Percentiles rank a stretch among this genome's conserved stretches.
phyloP scores from a whole-genome alignment of 192 early-diverging fungal genomes.

The Lunasporangiospora selenospora region DNA sequence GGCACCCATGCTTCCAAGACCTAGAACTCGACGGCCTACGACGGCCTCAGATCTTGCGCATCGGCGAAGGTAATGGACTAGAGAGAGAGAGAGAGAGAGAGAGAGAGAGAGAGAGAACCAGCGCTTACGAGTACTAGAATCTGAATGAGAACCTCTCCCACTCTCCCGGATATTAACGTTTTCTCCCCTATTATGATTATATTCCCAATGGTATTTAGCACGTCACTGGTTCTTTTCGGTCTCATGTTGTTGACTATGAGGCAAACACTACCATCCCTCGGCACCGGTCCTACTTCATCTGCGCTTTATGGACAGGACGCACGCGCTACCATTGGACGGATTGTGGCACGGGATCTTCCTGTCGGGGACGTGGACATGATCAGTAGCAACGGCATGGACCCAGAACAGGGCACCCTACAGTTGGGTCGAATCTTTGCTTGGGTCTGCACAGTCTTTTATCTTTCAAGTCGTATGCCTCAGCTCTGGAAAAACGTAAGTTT shows the following conservation, averaged over 20 bases:
- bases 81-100: no score
- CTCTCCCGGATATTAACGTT: no score
- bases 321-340: no score
- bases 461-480: slow-evolving; percentile 78
- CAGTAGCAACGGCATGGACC: not conserved
- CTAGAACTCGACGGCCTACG: slow-evolving; percentile 12
- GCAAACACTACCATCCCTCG: slow-evolving; percentile 24
- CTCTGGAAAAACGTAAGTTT: slow-evolving; percentile 68
- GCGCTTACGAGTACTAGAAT: no score
- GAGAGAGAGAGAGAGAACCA: no score
- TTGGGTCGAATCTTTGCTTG: slow-evolving; percentile 73
- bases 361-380: not conserved
- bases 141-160: no score
- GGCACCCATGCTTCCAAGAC: slow-evolving; percentile 13
- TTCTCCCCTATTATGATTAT: no score
- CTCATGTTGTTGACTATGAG: slow-evolving; percentile 24
- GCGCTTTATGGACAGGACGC: no score
- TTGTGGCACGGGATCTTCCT: no score
- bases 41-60: slow-evolving; percentile 35
- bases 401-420: slow-evolving; percentile 17
- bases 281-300: no score
- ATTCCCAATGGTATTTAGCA: no score
- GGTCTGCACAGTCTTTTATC: slow-evolving; percentile 68
- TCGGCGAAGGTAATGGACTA: slow-evolving; percentile 24
- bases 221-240: slow-evolving; percentile 40